A percentile compares a stretch with the other conserved stretches of the same genome.
Evolutionary conservation across 805 yeast genomes (phyloP).

Genomic region (Candida takata): DNA sequence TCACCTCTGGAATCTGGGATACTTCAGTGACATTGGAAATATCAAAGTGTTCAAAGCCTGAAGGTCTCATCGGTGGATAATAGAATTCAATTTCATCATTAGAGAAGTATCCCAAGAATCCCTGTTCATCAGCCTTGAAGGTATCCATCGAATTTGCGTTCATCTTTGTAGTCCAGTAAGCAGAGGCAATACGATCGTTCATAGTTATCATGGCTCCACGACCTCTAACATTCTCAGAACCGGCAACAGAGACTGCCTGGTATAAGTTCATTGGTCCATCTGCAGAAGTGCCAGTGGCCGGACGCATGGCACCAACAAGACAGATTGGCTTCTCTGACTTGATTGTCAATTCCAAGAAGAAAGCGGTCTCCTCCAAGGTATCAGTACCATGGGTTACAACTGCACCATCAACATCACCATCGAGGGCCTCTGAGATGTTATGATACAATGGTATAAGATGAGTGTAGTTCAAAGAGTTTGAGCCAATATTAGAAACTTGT

Average conservation of each 20-base stretch:
- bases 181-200: constrained; percentile 62
- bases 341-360: constrained; percentile 48
- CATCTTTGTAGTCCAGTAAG: constrained; percentile 58
- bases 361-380: constrained; percentile 61
- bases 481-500: constrained; percentile 43
- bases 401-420: constrained; percentile 42
- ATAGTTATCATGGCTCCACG: constrained; percentile 59
- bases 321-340: constrained; percentile 29
- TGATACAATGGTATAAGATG: constrained; percentile 40
- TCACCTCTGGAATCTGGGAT: constrained; percentile 33
- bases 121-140: constrained; percentile 59
- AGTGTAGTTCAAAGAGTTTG: constrained; percentile 45
- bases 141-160: constrained; percentile 65
- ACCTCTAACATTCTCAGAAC: constrained; percentile 40
- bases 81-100: constrained; percentile 57
- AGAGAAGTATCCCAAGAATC: constrained; percentile 61
- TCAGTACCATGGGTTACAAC: constrained; percentile 72
- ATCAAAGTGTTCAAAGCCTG: constrained; percentile 25
- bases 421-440: constrained; percentile 39
- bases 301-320: constrained; percentile 59
- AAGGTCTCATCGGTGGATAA: constrained; percentile 52
- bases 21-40: constrained; percentile 22
- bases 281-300: constrained; percentile 60
- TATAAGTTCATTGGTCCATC: constrained; percentile 71
- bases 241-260: constrained; percentile 59